Percentiles rank a stretch among this genome's conserved stretches.
Conservation (phyloP, 257 asterid genomes). For the Jacaranda mimosifolia region DNA sequence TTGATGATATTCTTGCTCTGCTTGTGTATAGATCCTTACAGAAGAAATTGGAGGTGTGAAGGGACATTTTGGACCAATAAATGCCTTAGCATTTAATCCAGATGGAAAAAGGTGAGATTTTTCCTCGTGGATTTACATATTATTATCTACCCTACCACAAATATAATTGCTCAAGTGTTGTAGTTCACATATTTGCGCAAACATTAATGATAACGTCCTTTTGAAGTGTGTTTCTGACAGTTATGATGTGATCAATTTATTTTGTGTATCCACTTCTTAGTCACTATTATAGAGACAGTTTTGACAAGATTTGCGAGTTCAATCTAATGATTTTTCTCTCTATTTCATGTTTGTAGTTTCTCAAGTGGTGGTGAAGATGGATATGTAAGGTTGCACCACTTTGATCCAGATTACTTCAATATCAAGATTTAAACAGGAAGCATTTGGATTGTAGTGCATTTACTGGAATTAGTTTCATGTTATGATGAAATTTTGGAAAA, state of each 20-base stretch:
- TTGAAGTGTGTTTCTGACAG: background rate
- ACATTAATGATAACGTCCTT: no score
- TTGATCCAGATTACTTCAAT: conserved; percentile 82
- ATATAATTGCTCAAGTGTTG: background rate
- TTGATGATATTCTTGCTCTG: conserved; percentile 28
- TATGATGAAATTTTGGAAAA: conserved; percentile 22
- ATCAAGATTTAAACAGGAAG: conserved; percentile 63
- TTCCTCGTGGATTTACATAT: background rate
- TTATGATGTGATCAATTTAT: background rate
- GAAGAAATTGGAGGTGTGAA: conserved; percentile 95
- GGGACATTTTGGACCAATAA: conserved; percentile 97
- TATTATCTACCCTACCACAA: background rate
- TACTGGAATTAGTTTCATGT: background rate
- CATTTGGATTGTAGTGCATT: background rate
- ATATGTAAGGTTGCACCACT: conserved; percentile 86
- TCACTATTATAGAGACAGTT: background rate
- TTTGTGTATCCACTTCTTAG: background rate
- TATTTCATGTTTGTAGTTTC: conserved; percentile 49
- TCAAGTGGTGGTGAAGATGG: conserved; percentile 99
- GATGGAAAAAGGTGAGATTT: conserved; percentile 82
- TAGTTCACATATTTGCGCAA: no score
- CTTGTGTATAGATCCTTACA: conserved; percentile 66
- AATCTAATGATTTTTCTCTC: conserved; percentile 3
- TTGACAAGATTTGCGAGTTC: background rate
- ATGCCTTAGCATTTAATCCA: conserved; percentile 95